Conservation (phyloP, 208 protist genomes). For the Leishmania martiniquensis region DNA sequence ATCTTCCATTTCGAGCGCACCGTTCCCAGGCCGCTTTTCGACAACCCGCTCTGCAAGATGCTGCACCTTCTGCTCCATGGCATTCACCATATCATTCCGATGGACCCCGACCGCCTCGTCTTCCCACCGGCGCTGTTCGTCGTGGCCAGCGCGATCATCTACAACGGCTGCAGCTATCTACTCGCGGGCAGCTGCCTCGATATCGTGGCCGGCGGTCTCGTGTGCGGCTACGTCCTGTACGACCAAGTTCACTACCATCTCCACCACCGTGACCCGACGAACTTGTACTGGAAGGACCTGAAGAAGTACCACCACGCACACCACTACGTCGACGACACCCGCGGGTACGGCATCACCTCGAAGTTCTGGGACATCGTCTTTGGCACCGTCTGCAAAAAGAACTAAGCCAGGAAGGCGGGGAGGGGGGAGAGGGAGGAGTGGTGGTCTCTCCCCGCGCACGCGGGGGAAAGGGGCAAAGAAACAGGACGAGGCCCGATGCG, state of each 20-base stretch:
- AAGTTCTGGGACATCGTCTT: slow-evolving; percentile 63
- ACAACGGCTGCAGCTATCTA: slow-evolving; percentile 32
- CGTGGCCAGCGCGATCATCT: slow-evolving; percentile 34
- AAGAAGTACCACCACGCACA: slow-evolving; percentile 66
- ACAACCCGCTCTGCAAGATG: slow-evolving; percentile 42
- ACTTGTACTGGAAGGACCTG: slow-evolving; percentile 51
- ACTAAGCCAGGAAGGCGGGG: slow-evolving; percentile 3
- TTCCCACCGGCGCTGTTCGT: slow-evolving; percentile 52
- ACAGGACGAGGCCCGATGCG: too few species aligned
- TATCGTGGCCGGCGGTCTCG: slow-evolving; percentile 36
- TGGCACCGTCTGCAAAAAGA: slow-evolving; percentile 43
- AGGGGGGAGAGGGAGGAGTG: background rate
- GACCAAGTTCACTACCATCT: slow-evolving; percentile 55
- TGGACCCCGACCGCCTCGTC: slow-evolving; percentile 61
- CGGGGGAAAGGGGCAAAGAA: too few species aligned
- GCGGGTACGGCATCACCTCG: slow-evolving; percentile 46
- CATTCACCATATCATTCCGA: slow-evolving; percentile 65
- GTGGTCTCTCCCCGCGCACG: too few species aligned
- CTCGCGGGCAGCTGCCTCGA: slow-evolving; percentile 49
- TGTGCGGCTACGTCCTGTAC: slow-evolving; percentile 50
- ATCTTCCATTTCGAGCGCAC: slow-evolving; percentile 49
- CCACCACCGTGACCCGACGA: slow-evolving; percentile 43
- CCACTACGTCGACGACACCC: slow-evolving; percentile 52
- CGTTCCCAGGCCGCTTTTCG: slow-evolving; percentile 29
- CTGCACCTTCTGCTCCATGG: slow-evolving; percentile 52